phyloP scores from a whole-genome alignment of 495 filamentous ascomycete genomes.

The Penicillium egyptiacum region DNA sequence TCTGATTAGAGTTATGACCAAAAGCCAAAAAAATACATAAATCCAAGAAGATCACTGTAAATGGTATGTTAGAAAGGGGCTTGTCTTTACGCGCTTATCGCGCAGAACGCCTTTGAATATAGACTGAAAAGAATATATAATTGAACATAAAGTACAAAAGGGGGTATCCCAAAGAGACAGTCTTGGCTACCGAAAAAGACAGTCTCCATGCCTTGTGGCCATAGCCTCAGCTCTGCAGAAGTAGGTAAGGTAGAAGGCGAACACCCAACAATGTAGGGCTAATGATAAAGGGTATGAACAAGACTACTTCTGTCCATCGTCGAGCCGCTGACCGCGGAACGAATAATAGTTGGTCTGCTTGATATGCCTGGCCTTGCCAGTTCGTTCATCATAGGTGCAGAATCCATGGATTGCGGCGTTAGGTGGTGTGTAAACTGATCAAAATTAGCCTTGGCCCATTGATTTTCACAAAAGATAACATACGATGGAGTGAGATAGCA shows the following conservation, averaged over 20 bases:
- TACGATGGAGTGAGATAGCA: constrained; percentile 84
- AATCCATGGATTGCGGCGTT: constrained; percentile 77
- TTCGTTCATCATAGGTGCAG: constrained; percentile 67
- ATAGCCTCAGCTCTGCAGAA: neutral
- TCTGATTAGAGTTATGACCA: constrained; percentile 4
- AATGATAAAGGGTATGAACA: neutral
- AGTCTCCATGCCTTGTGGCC: neutral
- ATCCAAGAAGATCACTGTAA: neutral
- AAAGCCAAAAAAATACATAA: constrained; percentile 2
- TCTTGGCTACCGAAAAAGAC: neutral
- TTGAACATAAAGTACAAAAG: constrained; percentile 1
- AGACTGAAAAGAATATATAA: neutral
- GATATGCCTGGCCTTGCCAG: constrained; percentile 70
- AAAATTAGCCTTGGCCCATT: constrained; percentile 6
- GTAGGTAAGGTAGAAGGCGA: neutral
- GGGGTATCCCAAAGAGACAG: neutral
- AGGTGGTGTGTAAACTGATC: constrained; percentile 81
- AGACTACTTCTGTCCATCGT: constrained; percentile 11
- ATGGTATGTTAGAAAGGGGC: neutral
- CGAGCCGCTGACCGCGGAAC: constrained; percentile 29
- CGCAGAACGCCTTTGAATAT: neutral
- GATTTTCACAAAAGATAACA: constrained; percentile 30
- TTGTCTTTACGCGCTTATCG: neutral
- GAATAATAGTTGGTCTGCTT: constrained; percentile 64
- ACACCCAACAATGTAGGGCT: neutral